A percentile compares a stretch with the other conserved stretches of the same genome.
Conservation (phyloP, 345 rosid genomes). For the Gossypioides kirkii region DNA sequence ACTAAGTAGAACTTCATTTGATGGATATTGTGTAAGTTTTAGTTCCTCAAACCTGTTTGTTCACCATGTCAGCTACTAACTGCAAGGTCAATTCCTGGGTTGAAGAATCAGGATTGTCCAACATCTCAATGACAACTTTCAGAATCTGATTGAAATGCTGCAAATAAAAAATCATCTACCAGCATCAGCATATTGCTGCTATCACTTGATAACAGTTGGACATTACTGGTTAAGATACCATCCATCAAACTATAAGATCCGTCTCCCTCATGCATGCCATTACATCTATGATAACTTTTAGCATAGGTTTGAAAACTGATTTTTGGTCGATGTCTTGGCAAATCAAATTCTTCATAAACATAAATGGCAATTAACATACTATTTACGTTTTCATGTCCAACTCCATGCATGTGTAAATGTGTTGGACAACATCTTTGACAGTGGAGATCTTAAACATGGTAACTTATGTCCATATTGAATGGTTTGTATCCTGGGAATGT, state of each 20-base stretch:
- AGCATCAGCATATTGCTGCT: background rate
- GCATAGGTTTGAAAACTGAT: background rate
- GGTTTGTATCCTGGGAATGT: background rate
- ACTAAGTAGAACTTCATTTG: background rate
- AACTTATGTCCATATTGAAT: background rate
- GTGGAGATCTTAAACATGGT: constrained; percentile 6
- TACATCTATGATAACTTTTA: background rate
- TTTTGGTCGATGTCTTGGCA: background rate
- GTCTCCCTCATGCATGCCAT: background rate
- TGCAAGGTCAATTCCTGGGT: constrained; percentile 37
- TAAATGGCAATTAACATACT: background rate
- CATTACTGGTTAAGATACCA: constrained; percentile 1
- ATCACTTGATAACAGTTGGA: background rate
- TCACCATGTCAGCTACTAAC: constrained; percentile 38
- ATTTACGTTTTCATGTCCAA: background rate
- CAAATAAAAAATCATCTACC: constrained; percentile 13
- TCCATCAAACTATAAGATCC: background rate
- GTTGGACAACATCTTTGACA: background rate
- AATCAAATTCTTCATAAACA: background rate
- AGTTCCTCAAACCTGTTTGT: constrained; percentile 37
- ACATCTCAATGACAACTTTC: constrained; percentile 39
- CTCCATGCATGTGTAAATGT: background rate
- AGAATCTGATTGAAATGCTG: constrained; percentile 58
- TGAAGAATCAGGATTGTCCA: constrained; percentile 47
- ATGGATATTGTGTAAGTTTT: background rate